Percentiles rank a stretch among this genome's conserved stretches.
phyloP scores from a whole-genome alignment of 2,329 filamentous ascomycete genomes.

The Diplodia corticola region DNA sequence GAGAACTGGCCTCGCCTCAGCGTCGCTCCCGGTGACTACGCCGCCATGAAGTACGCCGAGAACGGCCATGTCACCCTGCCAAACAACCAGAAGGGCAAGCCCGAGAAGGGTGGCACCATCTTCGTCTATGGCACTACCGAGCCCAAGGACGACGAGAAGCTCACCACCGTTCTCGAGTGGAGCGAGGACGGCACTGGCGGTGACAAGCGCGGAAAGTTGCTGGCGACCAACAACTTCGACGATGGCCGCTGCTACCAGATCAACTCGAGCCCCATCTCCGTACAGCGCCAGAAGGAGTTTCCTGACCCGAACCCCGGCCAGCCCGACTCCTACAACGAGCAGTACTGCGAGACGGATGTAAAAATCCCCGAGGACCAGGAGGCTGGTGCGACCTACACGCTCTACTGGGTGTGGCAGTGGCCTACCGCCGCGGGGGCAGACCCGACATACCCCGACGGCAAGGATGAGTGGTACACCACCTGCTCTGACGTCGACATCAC shows the following conservation, averaged over 20 bases:
- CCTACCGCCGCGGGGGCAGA: constrained; percentile 53
- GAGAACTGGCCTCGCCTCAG: constrained; percentile 63
- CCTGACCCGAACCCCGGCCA: constrained; percentile 57
- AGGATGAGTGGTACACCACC: constrained; percentile 56
- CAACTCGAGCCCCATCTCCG: constrained; percentile 61
- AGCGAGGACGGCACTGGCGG: constrained; percentile 78
- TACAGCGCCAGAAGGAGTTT: constrained; percentile 58
- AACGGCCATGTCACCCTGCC: constrained; percentile 53
- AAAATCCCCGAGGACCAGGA: constrained; percentile 67
- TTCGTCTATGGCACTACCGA: constrained; percentile 53
- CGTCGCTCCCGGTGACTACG: constrained; percentile 49
- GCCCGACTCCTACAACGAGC: constrained; percentile 32
- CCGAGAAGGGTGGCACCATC: constrained; percentile 46
- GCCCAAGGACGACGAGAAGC: constrained; percentile 55
- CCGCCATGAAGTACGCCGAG: constrained; percentile 53
- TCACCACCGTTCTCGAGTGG: constrained; percentile 74
- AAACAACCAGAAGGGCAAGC: constrained; percentile 43
- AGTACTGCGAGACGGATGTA: constrained; percentile 73
- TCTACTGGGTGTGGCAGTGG: constrained; percentile 97
- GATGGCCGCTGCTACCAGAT: constrained; percentile 87
- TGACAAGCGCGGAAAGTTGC: constrained; percentile 71
- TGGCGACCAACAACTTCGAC: constrained; percentile 80
- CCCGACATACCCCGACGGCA: constrained; percentile 42
- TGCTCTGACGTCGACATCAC: constrained; percentile 53
- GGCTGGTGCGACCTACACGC: constrained; percentile 64